Conservation (phyloP, 495 filamentous ascomycete genomes). For the Daldinia grandis region DNA sequence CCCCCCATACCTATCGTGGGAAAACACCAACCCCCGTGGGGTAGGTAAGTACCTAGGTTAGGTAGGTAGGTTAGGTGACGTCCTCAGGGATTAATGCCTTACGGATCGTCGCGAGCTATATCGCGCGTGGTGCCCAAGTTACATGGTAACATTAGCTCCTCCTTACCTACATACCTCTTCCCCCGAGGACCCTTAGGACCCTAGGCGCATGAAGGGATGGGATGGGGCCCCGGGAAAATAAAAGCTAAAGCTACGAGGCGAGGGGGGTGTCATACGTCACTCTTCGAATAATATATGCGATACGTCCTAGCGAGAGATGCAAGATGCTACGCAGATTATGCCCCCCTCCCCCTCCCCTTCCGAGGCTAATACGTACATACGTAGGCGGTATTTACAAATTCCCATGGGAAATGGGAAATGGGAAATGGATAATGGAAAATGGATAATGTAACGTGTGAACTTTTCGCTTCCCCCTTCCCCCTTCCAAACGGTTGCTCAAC, state of each 20-base stretch:
- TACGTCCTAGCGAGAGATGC: slow-evolving; percentile 18
- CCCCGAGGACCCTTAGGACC: slow-evolving; percentile 13
- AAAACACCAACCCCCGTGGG: background rate
- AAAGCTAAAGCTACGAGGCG: background rate
- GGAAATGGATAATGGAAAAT: slow-evolving; percentile 5
- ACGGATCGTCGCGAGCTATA: slow-evolving; percentile 33
- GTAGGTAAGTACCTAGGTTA: too few species aligned
- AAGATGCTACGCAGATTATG: slow-evolving; percentile 4
- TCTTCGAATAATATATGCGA: slow-evolving; percentile 24
- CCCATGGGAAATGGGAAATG: slow-evolving; percentile 11
- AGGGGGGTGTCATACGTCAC: background rate
- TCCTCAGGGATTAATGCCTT: slow-evolving; percentile 25
- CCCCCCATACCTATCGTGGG: slow-evolving; percentile 9
- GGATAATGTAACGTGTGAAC: slow-evolving; percentile 9
- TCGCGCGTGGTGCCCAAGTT: slow-evolving; percentile 27
- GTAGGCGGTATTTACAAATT: background rate
- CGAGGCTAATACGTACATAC: background rate
- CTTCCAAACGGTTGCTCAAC: background rate
- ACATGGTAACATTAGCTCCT: background rate
- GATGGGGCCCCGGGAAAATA: slow-evolving; percentile 3
- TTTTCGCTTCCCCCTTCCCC: background rate
- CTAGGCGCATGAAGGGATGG: slow-evolving; percentile 21
- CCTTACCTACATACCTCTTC: background rate
- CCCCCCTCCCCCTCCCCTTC: background rate
- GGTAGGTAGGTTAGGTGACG: slow-evolving; percentile 8